Evolutionary conservation across 768 basidiomycete species (phyloP), one percentile per base, ranked within the genome.

Genomic region (Russula ochroleuca): DNA sequence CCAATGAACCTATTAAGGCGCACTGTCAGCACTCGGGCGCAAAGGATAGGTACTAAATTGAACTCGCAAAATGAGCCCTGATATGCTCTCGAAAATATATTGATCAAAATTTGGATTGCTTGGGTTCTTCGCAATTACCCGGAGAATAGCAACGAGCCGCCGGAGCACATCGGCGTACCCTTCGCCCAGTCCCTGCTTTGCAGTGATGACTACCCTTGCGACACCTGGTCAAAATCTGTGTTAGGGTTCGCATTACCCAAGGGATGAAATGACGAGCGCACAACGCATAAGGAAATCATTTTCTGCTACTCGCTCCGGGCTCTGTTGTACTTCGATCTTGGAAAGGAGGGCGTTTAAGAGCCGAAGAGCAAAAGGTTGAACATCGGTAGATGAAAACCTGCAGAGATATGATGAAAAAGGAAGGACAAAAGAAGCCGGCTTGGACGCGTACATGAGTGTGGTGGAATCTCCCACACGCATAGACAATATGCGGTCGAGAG

Each of bases 271-370:
- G 2, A 17, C n/a, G 17, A 31, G 75, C 86, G 52, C 67, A 95
- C 96, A 95, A 79, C 92, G 94, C 94, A 98, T 99, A 53, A 98
- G 77, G 73, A 97, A 90, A 74, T 98, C 96, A 69, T 99, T 99
- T 73, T 98, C 95, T 0, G 96, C 93, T 37, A 96, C 84, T 77
- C 96, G 95, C 73, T 97, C 91, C 0, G 97, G 86, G 4, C 89
- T 89, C 3, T 80, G 81, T 7, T 85, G 89, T 47, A 78, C 75
- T 73, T 94, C 92, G 49, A 97, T 90, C 73, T 89, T 93, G 45
- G 75, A 74, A 67, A 99, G 79, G 5, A 98, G 78, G 4, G 86
- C 86, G 63, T 83, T 76, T 28, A 93, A 75, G 63, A 97, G 80
- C 50, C 82, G 80, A 17, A 83, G 78, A n/a, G 94, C 92, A 66